Evolutionary conservation across 306 rosid species (phyloP).

Genomic region (Leucaena leucocephala): DNA sequence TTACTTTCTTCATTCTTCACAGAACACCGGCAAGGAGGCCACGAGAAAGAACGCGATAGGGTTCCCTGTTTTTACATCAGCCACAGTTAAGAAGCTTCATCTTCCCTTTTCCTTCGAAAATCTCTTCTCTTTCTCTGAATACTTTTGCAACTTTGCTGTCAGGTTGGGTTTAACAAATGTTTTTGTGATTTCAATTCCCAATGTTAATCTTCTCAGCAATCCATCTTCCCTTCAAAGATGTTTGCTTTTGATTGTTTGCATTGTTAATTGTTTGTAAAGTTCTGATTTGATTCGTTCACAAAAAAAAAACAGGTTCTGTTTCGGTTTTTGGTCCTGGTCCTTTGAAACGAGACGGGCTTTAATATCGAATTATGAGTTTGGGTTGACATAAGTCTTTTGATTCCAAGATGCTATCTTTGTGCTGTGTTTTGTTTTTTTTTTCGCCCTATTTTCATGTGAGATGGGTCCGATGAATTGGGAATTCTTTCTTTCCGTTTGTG

Average conservation of each 20-base stretch:
- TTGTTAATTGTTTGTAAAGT: not conserved
- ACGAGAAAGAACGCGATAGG: not conserved
- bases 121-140: not conserved
- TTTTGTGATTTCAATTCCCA: not conserved
- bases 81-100: not conserved
- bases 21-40: not conserved
- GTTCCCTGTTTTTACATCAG: not conserved
- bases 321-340: not conserved
- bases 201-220: not conserved
- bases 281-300: not conserved
- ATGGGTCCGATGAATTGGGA: not conserved
- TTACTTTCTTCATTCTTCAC: not conserved
- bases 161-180: not conserved
- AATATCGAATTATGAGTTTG: not conserved
- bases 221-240: not conserved
- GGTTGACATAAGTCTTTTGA: not conserved
- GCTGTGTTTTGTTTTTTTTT: not conserved
- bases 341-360: not conserved
- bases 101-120: not conserved
- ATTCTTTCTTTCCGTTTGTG: not conserved
- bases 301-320: not conserved
- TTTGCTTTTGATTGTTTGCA: not conserved
- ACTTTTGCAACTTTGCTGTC: not conserved
- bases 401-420: not conserved
- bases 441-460: not conserved